Conservation (phyloP, 495 filamentous ascomycete genomes). For the Haplographium delicatum region DNA sequence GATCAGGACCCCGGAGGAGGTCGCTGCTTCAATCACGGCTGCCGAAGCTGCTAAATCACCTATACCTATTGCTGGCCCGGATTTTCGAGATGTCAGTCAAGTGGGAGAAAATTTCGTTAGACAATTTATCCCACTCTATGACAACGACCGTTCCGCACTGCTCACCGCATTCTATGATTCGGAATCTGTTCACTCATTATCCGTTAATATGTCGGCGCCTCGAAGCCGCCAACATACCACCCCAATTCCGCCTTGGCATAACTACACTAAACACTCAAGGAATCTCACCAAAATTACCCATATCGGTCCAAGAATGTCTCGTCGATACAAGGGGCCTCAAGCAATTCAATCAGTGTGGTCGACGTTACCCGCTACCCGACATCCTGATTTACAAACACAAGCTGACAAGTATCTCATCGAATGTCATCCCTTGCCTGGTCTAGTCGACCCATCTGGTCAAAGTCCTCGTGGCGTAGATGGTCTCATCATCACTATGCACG, state of each 20-base stretch:
- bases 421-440: conserved; percentile 67
- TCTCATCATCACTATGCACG: conserved; percentile 72
- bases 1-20: conserved; percentile 64
- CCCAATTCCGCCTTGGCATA: conserved; percentile 51
- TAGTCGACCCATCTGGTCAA: conserved; percentile 65
- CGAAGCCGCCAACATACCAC: conserved; percentile 36
- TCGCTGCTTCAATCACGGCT: conserved; percentile 39
- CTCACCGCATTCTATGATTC: conserved; percentile 68
- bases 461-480: conserved; percentile 63
- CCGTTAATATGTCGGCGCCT: conserved; percentile 57
- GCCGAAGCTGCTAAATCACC: conserved; percentile 46
- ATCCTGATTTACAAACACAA: conserved; percentile 60
- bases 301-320: conserved; percentile 51
- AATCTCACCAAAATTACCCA: conserved; percentile 70
- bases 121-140: conserved; percentile 69
- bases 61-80: conserved; percentile 61
- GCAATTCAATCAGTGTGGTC: conserved; percentile 67
- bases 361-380: conserved; percentile 65
- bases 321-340: conserved; percentile 57
- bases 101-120: conserved; percentile 71
- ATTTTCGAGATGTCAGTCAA: conserved; percentile 69
- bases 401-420: conserved; percentile 73
- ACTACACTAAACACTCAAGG: conserved; percentile 73
- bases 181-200: conserved; percentile 71
- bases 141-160: conserved; percentile 61